Conservation (phyloP, 1,284 basidiomycete genomes). For the Marasmius tenuissimus region DNA sequence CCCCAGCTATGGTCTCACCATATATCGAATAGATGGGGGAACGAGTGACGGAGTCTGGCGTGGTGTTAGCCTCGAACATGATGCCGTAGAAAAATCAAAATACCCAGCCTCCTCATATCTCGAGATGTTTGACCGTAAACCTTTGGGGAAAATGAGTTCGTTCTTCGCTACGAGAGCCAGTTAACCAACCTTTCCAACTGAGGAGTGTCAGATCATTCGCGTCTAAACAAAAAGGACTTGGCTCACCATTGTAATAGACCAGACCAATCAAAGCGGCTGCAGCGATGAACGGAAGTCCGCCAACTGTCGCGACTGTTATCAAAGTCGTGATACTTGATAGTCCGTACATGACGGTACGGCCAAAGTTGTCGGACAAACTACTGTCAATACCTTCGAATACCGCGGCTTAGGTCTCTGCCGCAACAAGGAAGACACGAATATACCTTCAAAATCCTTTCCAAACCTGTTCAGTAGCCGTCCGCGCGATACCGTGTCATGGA, state of each 20-base stretch:
- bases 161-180: neutral
- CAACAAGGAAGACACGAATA: neutral
- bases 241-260: constrained; percentile 70
- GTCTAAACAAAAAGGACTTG: neutral
- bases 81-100: constrained; percentile 15
- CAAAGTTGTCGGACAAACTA: constrained; percentile 83
- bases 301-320: constrained; percentile 80
- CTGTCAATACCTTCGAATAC: constrained; percentile 75
- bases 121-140: constrained; percentile 87
- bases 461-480: constrained; percentile 88
- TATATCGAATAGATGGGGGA: constrained; percentile 93
- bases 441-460: constrained; percentile 92
- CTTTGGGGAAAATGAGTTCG: constrained; percentile 42
- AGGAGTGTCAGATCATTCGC: constrained; percentile 7
- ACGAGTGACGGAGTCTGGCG: constrained; percentile 79
- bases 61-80: neutral
- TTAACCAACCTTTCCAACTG: constrained; percentile 46
- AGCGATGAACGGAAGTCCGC: constrained; percentile 73
- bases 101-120: constrained; percentile 85
- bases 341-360: constrained; percentile 67
- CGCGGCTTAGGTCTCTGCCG: neutral
- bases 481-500: constrained; percentile 91
- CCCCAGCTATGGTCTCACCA: constrained; percentile 88
- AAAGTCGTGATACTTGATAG: constrained; percentile 64
- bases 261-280: constrained; percentile 58